phyloP scores from a whole-genome alignment of 441 rosid species.

The Adansonia grandidieri region DNA sequence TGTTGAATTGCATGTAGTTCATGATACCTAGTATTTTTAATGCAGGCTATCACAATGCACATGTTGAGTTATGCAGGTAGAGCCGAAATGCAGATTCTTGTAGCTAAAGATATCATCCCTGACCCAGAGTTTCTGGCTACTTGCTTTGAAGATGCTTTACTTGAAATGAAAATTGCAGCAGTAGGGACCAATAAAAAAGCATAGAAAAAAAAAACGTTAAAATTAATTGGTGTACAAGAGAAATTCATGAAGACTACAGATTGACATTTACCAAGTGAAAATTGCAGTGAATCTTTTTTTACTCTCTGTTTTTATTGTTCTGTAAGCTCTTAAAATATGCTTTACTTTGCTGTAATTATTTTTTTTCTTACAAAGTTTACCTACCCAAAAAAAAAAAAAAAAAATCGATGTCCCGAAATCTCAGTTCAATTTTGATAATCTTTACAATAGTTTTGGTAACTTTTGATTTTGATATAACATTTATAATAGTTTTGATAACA shows the following conservation, averaged over 20 bases:
- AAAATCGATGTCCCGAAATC: neutral
- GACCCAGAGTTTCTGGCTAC: conserved; percentile 66
- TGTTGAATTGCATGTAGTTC: neutral
- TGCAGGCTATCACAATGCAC: conserved; percentile 66
- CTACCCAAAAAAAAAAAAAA: neutral
- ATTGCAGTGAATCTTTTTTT: neutral
- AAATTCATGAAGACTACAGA: neutral
- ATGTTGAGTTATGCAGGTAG: conserved; percentile 67
- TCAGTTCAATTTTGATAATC: neutral
- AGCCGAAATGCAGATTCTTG: conserved; percentile 65
- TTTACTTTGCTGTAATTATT: neutral
- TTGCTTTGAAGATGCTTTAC: conserved; percentile 58
- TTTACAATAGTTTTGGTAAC: neutral
- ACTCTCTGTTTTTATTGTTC: neutral
- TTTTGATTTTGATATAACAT: no score
- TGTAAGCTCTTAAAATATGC: neutral
- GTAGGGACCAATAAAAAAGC: conserved; percentile 8
- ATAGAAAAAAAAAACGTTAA: neutral
- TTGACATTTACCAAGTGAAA: neutral
- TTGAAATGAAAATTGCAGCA: conserved; percentile 61
- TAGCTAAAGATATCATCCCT: conserved; percentile 63
- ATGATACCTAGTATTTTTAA: neutral
- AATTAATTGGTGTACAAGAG: neutral
- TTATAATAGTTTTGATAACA: neutral
- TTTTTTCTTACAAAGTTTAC: neutral